Evolutionary conservation across 2,329 filamentous ascomycete species (phyloP), one percentile per base, ranked within the genome.

Genomic region (Cercospora citrullina): DNA sequence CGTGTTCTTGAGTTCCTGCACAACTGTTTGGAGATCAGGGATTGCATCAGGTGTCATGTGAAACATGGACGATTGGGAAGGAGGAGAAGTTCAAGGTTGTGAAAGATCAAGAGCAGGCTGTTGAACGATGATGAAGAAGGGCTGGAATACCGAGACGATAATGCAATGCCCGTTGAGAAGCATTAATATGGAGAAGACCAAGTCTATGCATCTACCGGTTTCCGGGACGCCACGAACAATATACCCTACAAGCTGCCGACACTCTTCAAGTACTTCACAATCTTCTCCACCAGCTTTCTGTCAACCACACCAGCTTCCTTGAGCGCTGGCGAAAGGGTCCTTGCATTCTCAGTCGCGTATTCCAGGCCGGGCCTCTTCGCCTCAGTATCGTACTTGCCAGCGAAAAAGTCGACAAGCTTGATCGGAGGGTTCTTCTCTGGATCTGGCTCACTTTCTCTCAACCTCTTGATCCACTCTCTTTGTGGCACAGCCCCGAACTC

Each of bases 371-470:
- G 31, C 16, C 53, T 45, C 31, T 59, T 31, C 42, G 62, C 64
- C 3, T 65, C 65, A 28, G 36, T 61, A 53, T 67, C 75, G 62
- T 77, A 78, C 68, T 77, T 78, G 18, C 69, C 60, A 14, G 67
- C 68, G 61, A 75, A 78, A 67, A 78, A 78, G 14, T 77, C 77
- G 2, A 76, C 39, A 30, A 78, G 63, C 67, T 78, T 78, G 51
- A 78, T 74, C 8, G 74, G 73, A 18, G 77, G 76, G 59, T 77
- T 78, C 60, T 64, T 71, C 23, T 63, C 68, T n/a, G 76, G 72
- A 66, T 77, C 73, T 2, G 78, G 79, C 60, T 86, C 81, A 2
- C 82, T 82, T 2, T 77, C 77, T 4, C 82, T 78, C 12, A 87
- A 71, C 2, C 79, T 75, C 5, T 76, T 69, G 18, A 86, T 74